These are phyloP conservation scores for Enterospora canceri DNA, from an alignment of 371 early-diverging fungal species.

Conservation along the genomic window DNA sequence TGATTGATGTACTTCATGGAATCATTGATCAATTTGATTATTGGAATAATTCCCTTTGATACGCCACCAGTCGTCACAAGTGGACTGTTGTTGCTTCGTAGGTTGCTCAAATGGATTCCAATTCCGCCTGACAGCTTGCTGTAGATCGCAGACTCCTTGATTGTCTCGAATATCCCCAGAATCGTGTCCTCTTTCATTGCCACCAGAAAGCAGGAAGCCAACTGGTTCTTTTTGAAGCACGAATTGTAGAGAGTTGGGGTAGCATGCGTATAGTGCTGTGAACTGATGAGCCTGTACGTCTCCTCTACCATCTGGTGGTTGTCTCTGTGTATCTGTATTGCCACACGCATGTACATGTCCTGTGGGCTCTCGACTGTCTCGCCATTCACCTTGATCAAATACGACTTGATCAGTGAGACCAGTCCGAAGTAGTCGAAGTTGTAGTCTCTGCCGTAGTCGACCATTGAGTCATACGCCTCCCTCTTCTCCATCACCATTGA, in stretches of 20 bases:
- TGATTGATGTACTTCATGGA: constrained; percentile 94
- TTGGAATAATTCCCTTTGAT: constrained; percentile 90
- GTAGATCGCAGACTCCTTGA: constrained; percentile 86
- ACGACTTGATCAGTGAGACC: constrained; percentile 87
- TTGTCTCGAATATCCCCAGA: constrained; percentile 89
- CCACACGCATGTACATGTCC: constrained; percentile 93
- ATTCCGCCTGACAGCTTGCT: constrained; percentile 95
- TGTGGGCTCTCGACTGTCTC: constrained; percentile 85
- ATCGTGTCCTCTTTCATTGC: constrained; percentile 73
- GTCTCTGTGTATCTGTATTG: constrained; percentile 84
- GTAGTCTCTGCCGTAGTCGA: constrained; percentile 84
- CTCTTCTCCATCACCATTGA: constrained; percentile 64
- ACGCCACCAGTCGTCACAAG: constrained; percentile 82
- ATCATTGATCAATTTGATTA: constrained; percentile 91
- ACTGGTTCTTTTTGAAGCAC: constrained; percentile 80
- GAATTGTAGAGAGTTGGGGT: constrained; percentile 95
- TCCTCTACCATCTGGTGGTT: constrained; percentile 79
- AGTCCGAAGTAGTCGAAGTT: constrained; percentile 92
- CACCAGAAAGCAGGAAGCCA: constrained; percentile 84
- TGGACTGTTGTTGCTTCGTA: constrained; percentile 77
- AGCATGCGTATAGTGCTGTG: constrained; percentile 86
- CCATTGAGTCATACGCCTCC: constrained; percentile 71
- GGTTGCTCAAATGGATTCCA: constrained; percentile 80
- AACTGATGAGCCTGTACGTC: constrained; percentile 84
- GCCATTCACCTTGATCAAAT: constrained; percentile 69